Base-by-base conservation (phyloP, 768 basidiomycete genomes). In the Rhodotorula sphaerocarpa region DNA sequence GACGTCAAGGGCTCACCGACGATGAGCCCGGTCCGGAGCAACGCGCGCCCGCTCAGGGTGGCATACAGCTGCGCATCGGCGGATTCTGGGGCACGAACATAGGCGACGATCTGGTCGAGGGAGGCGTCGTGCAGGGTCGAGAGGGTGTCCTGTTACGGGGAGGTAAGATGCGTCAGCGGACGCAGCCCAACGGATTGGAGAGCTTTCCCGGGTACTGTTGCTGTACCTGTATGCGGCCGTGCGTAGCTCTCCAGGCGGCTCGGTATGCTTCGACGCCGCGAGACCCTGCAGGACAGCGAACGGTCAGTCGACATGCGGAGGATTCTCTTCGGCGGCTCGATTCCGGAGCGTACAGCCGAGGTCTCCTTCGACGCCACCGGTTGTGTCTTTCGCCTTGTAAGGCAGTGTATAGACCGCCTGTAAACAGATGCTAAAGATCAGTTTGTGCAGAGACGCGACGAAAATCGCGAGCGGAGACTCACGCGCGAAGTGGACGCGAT, bases 401-500 rank as follows among this genome's bases (percentile, higher is more conserved):
- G 67, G 33, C 23, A 69, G 57, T 1, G 63, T 61, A n/a, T 59
- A 52, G 33, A 69, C 56, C 14, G 59, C 67, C 67, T 69, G 52
- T 20, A 15, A 7, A 3, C 11, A 30, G 47, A 39, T 23, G 23
- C 28, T 2, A 3, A 30, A 33, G 31, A 43, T 60, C 50, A 52
- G 45, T 15, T 18, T 21, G 44, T 15, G 20, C 33, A 46, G 50
- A 57, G 20, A n/a, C 43, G 43, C 15, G 57, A 62, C 21, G 28
- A 42, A 25, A 44, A 44, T 4, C 36, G 30, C 3, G 51, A 21
- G 41, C n/a, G 45, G 27, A 16, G 55, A 47, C 61, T 31, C 14
- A 63, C 66, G 6, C 66, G 46, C 42, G 48, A 52, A 11, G 66
- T 67, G 6, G 66, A 63, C 0, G 66, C 66, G 31, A 63, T 30